Evolutionary conservation across 345 rosid species (phyloP), one percentile per base, ranked within the genome.

Genomic region (Eucalyptus pauciflora): DNA sequence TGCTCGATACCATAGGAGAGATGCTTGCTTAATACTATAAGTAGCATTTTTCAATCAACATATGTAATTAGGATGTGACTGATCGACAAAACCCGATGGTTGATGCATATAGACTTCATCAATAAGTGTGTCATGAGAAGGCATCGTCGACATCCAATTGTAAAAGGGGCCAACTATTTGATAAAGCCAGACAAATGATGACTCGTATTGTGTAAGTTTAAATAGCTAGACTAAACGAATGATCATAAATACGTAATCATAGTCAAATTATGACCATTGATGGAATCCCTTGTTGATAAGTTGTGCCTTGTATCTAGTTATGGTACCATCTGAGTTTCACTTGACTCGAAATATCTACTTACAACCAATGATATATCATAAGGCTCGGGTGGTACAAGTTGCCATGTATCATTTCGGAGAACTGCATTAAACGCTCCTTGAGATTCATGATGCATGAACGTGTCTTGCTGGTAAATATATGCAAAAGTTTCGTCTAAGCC

Each of bases 181-280:
- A 33, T 69, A 33, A 33, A 2, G 12, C 1, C 1, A 31, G 1
- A 67, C 37, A 8, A 33, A 31, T 60, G 43, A 17, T 8, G 22
- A 69, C 43, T 9, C 0, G 2, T 31, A 69, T 31, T 31, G 4
- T 33, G 7, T 0, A 0, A 17, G 6, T 1, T 69, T 67, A 31
- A 31, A 2, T 0, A 1, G 1, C 1, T 8, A 0, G 43, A 69
- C 22, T 31, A 69, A 69, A 31, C 0, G 4, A 12, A 27, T 5
- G 7, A 60, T 60, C 31, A 37, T 37, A 37, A 37, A 33, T 37
- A 4, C 4, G 41, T 37, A 37, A 37, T 37, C 41, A 37, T 37
- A 37, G 41, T 37, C 41, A 37, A 37, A 37, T 37, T 37, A 4
- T 37, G 4, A 37, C 41, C 41, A 37, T 37, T 37, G 41, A 37